These are phyloP conservation scores for Sugiyamaella grinbergsii DNA, from an alignment of 1,139 yeast species.

Conservation along the genomic window DNA sequence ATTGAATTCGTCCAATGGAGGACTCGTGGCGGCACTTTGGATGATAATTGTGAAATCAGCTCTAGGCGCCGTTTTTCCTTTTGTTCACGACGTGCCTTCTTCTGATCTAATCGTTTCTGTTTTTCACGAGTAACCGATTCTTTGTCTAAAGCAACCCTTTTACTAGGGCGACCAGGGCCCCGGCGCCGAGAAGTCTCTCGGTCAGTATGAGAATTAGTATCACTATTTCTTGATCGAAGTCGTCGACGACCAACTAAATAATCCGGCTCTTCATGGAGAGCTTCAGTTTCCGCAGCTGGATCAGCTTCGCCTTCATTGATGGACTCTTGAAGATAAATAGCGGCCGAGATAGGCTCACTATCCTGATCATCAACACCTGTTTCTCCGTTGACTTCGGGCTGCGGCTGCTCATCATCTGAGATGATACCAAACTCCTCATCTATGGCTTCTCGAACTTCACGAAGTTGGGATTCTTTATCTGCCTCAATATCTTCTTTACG, in stretches of 20 bases:
- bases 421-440: constrained; percentile 27
- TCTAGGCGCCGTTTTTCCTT: constrained; percentile 26
- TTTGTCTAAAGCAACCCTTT: constrained; percentile 15
- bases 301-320: constrained; percentile 3
- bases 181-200: constrained; percentile 1
- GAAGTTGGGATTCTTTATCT: constrained; percentile 37
- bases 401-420: constrained; percentile 20
- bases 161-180: constrained; percentile 17
- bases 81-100: constrained; percentile 18
- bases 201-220: constrained; percentile 6
- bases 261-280: constrained; percentile 1
- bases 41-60: constrained; percentile 35
- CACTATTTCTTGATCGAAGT: constrained; percentile 15
- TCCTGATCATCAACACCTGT: constrained; percentile 13
- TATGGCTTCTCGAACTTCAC: constrained; percentile 30
- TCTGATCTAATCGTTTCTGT: constrained; percentile 22
- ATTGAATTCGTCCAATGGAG: constrained; percentile 37
- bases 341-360: constrained; percentile 9
- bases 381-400: too few species aligned
- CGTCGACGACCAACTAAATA: constrained; percentile 15
- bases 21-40: constrained; percentile 26
- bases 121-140: constrained; percentile 9
- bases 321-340: background rate
- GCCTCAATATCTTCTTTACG: constrained; percentile 51
- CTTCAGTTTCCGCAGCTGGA: background rate